Conservation (phyloP, 1,139 yeast species). For the Debaryomyces subglobosus region DNA sequence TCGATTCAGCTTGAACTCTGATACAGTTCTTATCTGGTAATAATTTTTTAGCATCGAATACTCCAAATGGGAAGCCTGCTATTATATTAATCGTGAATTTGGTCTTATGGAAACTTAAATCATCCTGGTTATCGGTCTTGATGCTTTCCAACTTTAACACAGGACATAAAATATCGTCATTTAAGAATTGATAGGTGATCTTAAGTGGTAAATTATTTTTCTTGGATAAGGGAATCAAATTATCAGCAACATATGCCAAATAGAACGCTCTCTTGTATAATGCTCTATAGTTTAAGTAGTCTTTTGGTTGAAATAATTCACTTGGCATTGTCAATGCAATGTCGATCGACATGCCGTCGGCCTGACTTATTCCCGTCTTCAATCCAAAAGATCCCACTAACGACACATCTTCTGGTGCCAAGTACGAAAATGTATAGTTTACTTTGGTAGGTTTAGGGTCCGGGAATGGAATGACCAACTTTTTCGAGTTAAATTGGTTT, state of each 20-base stretch:
- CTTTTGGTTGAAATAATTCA: constrained; percentile 77
- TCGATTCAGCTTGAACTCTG: constrained; percentile 58
- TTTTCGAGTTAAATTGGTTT: constrained; percentile 45
- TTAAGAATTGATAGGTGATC: constrained; percentile 57
- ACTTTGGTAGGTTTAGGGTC: constrained; percentile 79
- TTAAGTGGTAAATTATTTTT: constrained; percentile 59
- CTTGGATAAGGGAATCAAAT: constrained; percentile 56
- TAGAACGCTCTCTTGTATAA: constrained; percentile 89
- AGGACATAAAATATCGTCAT: constrained; percentile 70
- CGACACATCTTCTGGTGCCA: constrained; percentile 74
- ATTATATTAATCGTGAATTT: constrained; percentile 72
- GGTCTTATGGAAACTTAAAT: constrained; percentile 63
- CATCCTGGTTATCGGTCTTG: constrained; percentile 50
- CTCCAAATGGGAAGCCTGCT: constrained; percentile 69
- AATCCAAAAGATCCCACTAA: constrained; percentile 89
- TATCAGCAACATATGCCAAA: constrained; percentile 72
- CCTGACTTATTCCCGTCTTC: constrained; percentile 63
- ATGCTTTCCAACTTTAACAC: constrained; percentile 57
- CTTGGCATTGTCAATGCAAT: constrained; percentile 82
- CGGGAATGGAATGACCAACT: constrained; percentile 77
- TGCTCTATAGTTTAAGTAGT: constrained; percentile 86
- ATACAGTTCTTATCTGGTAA: constrained; percentile 80
- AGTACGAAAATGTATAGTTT: constrained; percentile 71
- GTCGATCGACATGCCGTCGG: constrained; percentile 68
- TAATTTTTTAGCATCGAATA: constrained; percentile 75